Percentiles rank a stretch among this genome's conserved stretches.
Conservation (phyloP, 2,329 filamentous ascomycete species). For the Cercospora nicotianae region DNA sequence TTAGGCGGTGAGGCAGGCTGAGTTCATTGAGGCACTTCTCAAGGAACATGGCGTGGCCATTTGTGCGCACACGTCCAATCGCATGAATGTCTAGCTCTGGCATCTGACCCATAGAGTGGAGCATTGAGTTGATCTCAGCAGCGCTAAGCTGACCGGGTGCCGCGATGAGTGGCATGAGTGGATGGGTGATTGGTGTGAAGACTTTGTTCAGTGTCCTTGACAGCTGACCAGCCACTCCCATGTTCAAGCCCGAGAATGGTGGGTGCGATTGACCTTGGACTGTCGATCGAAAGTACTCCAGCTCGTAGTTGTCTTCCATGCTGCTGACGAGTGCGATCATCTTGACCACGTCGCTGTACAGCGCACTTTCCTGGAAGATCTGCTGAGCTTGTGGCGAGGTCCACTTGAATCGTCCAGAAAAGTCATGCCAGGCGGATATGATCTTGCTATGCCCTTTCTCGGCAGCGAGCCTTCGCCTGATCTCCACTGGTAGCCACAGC, state of each 20-base stretch:
- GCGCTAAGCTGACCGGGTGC: conserved; percentile 83
- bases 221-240: conserved; percentile 82
- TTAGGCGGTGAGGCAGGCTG: conserved; percentile 80
- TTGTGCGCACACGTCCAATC: conserved; percentile 71
- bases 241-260: conserved; percentile 79
- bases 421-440: conserved; percentile 90
- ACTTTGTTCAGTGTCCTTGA: conserved; percentile 81
- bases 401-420: conserved; percentile 82
- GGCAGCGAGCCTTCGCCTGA: conserved; percentile 66
- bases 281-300: conserved; percentile 82
- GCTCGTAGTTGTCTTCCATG: conserved; percentile 83
- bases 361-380: conserved; percentile 69
- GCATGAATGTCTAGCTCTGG: conserved; percentile 79
- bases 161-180: conserved; percentile 77
- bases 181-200: conserved; percentile 85
- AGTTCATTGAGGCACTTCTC: conserved; percentile 64
- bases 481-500: conserved; percentile 77
- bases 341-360: conserved; percentile 82
- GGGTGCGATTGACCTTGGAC: conserved; percentile 66
- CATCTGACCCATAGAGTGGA: conserved; percentile 76
- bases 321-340: conserved; percentile 84
- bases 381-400: conserved; percentile 69
- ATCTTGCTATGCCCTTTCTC: conserved; percentile 76
- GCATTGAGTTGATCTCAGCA: conserved; percentile 77
- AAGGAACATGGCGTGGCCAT: conserved; percentile 78